Evolutionary conservation across 345 rosid species (phyloP), one percentile per base, ranked within the genome.

Genomic region (Mercurialis annua): DNA sequence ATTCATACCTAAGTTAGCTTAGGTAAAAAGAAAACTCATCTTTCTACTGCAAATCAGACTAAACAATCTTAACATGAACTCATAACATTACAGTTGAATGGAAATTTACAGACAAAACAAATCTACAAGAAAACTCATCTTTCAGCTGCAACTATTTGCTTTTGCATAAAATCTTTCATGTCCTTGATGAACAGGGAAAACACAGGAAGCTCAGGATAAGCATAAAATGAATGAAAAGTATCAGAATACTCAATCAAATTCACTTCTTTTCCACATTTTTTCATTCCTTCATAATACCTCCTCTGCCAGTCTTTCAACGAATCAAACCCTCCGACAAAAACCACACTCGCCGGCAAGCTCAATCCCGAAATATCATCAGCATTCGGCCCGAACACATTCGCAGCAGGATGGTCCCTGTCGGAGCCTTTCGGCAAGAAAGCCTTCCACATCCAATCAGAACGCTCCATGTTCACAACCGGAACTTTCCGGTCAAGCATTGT

Each of bases 391-490:
- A 43, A 53, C 3, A 71, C 63, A 26, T 71, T 62, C 10, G 55
- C 33, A 4, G 55, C 74, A 6, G 54, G 54, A 34, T 71, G 74
- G 59, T 71, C 62, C 54, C 63, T 20, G 54, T 71, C 21, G 1
- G 74, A 52, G 2, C 59, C 59, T 18, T 44, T 63, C 9, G 68
- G 68, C n/a, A 63, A 55, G 34, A 42, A 71, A 11, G 62, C 42
- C n/a, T 54, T 71, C 74, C 74, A 71, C 56, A 44, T 21, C 71
- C 64, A 46, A 31, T 67, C 71, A 3, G 54, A 9, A 1, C 63
- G 21, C n/a, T 46, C 33, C n/a, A 15, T 4, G 2, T 52, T 27
- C 7, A 57, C 63, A 0, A 67, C 31, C 17, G 71, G 64, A 46
- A 2, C 63, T 44, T 38, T 0, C 3, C 11, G 2, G 40, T 34